Evolutionary conservation across 352 stramenopile species (phyloP), one percentile per base, ranked within the genome.

Genomic region (Phytophthora litchii): DNA sequence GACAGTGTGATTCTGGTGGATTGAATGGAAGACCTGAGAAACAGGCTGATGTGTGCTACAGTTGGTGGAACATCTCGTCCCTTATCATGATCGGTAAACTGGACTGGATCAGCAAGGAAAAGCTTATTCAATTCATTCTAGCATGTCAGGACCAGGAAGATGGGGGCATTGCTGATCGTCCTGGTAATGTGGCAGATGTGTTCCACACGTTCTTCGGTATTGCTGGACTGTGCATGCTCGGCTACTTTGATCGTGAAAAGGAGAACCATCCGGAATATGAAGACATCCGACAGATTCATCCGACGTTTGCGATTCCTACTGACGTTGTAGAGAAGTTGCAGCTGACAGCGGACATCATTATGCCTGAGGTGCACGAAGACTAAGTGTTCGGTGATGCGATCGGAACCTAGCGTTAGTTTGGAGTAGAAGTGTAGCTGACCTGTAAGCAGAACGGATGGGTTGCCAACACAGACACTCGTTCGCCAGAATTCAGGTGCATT

Each of bases 171-270:
- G 90, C 96, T 12, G 98, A 99, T 72, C 90, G 97, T 35, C 97
- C 97, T n/a, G 94, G 88, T 34, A 97, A 98, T 62, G 86, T 98
- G 59, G 86, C 94, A 0, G 97, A 99, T 59, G 91, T 99, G 19
- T 99, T 99, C 73, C 97, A 99, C 72, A 99, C 97, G 2, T 99
- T 99, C 73, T 99, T 99, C 69, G 97, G 97, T 20, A 94, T 99
- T 67, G 90, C 86, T 37, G 97, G 96, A 21, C 74, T 99, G 4
- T 92, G 78, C 27, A 92, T 99, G 72, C 87, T 99, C 16, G 92
- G 92, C 6, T 94, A 97, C 67, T 97, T 98, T 65, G 73, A 91
- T n/a, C 69, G 74, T 16, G 84, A 89, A 47, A 75, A 84, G 58
- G 66, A 62, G 3, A 41, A 44, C 1, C 74, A 89, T 38, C 74